These are phyloP conservation scores for Mycena crocata DNA, from an alignment of 768 basidiomycete genomes.

Conservation along the genomic window DNA sequence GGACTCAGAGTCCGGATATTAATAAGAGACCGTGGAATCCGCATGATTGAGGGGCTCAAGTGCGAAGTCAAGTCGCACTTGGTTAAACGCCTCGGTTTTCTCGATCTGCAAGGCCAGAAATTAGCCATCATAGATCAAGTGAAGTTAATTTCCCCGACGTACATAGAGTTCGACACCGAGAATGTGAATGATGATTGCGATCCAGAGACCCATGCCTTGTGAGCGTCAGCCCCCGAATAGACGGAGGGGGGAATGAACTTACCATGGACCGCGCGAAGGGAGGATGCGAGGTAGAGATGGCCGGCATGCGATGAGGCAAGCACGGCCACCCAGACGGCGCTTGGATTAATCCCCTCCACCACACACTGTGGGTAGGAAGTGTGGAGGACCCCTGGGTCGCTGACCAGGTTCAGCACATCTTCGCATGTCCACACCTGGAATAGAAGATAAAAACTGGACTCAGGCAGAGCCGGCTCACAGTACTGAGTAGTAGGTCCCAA, in stretches of 20 bases:
- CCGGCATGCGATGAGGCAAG: slow-evolving; percentile 33
- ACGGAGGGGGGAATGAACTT: neutral
- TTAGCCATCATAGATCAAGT: too few species aligned
- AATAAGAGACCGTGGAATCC: too few species aligned
- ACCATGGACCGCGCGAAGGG: slow-evolving; percentile 37
- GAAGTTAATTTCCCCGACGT: too few species aligned
- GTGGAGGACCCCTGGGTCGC: slow-evolving; percentile 13
- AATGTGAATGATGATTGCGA: too few species aligned
- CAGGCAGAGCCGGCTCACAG: neutral
- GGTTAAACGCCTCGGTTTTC: too few species aligned
- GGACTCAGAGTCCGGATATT: too few species aligned
- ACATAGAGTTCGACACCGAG: too few species aligned
- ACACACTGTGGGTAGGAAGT: slow-evolving; percentile 37
- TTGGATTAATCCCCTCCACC: slow-evolving; percentile 19
- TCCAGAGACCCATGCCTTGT: too few species aligned
- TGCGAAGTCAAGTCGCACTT: too few species aligned
- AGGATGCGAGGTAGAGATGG: slow-evolving; percentile 30
- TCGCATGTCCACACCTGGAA: slow-evolving; percentile 40
- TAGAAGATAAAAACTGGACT: neutral
- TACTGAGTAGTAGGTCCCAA: slow-evolving; percentile 42
- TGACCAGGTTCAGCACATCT: slow-evolving; percentile 35
- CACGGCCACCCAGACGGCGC: slow-evolving; percentile 34
- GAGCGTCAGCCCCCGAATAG: too few species aligned
- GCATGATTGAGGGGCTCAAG: too few species aligned
- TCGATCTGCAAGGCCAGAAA: too few species aligned